Evolutionary conservation across 148 eudicot species (phyloP).

Genomic region (Dianthus caryophyllus): DNA sequence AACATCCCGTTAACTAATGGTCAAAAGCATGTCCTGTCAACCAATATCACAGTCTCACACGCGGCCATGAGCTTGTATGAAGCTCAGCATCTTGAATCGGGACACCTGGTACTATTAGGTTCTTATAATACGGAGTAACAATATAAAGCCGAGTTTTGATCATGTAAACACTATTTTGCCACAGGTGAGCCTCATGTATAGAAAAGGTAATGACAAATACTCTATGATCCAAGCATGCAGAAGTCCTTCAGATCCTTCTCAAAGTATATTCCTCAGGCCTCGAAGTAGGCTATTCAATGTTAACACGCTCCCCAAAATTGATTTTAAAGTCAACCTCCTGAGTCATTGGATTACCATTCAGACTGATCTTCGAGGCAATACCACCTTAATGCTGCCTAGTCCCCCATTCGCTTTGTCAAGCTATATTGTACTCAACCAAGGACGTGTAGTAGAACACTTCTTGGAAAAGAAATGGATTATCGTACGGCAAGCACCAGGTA

Average conservation of each 20-base stretch:
- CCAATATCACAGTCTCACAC: background rate
- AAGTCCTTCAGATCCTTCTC: conserved; percentile 32
- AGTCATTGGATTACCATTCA: conserved; percentile 17
- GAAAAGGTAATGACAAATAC: conserved; percentile 1
- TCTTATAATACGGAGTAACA: conserved; percentile 17
- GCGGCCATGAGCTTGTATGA: background rate
- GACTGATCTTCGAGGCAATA: conserved; percentile 15
- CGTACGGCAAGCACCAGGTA: conserved; percentile 22
- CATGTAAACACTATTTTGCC: conserved; percentile 36
- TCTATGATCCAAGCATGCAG: conserved; percentile 21
- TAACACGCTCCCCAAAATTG: conserved; percentile 20
- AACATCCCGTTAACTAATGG: conserved; percentile 12
- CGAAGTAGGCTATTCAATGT: conserved; percentile 38
- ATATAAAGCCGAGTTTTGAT: conserved; percentile 34
- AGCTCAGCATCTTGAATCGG: conserved; percentile 39
- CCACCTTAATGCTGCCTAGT: background rate
- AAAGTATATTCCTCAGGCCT: conserved; percentile 17
- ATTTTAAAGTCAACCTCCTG: conserved; percentile 14
- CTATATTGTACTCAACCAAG: conserved; percentile 8
- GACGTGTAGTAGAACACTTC: background rate
- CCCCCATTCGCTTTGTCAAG: background rate
- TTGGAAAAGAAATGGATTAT: conserved; percentile 19
- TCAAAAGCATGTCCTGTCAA: conserved; percentile 13
- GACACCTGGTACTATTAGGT: conserved; percentile 34
- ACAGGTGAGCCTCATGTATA: conserved; percentile 26